phyloP scores from a whole-genome alignment of 192 early-diverging fungal genomes.

The Coemansia sp. region DNA sequence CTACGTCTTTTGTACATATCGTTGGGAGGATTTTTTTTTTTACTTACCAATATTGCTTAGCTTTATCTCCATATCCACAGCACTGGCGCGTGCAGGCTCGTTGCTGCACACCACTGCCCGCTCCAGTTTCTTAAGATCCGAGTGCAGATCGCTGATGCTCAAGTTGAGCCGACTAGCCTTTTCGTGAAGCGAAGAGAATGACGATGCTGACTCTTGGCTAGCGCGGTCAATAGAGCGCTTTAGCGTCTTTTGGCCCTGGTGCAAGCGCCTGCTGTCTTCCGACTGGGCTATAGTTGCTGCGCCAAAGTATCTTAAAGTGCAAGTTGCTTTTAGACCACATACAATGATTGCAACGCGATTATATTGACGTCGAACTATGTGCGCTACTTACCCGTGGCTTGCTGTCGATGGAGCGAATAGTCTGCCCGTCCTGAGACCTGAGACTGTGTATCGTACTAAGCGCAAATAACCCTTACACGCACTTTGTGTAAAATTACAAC shows the following conservation, averaged over 20 bases:
- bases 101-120: slow-evolving; percentile 24
- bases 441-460: slow-evolving; percentile 34
- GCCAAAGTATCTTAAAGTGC: not conserved
- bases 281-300: slow-evolving; percentile 2
- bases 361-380: too few species aligned
- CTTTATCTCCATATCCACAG: slow-evolving; percentile 45
- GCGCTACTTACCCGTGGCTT: slow-evolving; percentile 25
- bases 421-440: slow-evolving; percentile 24
- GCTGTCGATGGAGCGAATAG: not conserved
- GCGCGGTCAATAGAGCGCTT: slow-evolving; percentile 35
- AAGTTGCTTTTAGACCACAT: not conserved
- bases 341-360: too few species aligned
- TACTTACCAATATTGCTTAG: slow-evolving; percentile 43
- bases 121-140: slow-evolving; percentile 50
- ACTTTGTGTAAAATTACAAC: not conserved
- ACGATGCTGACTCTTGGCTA: slow-evolving; percentile 23
- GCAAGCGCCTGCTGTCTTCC: slow-evolving; percentile 34
- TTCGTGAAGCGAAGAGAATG: slow-evolving; percentile 48
- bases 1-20: not conserved
- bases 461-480: not conserved
- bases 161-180: slow-evolving; percentile 50
- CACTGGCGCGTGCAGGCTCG: slow-evolving; percentile 15
- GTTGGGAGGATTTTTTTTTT: not conserved
- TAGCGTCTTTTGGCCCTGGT: slow-evolving; percentile 41
- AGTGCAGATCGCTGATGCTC: slow-evolving; percentile 48